Percentiles rank a stretch among this genome's conserved stretches.
These are phyloP conservation scores for Dactylonectria estremocensis DNA, from an alignment of 2,329 filamentous ascomycete genomes.

Conservation along the genomic window DNA sequence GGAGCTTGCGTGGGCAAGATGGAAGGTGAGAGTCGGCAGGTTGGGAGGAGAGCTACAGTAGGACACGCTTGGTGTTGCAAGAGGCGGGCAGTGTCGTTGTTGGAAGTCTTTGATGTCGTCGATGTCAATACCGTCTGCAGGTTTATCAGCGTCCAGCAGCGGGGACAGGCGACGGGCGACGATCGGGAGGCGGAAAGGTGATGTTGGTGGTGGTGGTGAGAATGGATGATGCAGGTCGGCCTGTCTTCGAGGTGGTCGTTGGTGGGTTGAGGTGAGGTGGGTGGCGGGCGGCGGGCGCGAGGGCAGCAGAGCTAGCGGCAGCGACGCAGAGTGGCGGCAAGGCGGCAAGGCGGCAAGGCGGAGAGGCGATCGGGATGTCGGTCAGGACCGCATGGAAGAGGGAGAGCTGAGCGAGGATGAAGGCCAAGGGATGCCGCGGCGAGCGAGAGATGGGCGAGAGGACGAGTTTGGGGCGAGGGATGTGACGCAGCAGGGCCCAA, in stretches of 20 bases:
- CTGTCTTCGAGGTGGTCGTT: slow-evolving; percentile 25
- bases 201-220: slow-evolving; percentile 16
- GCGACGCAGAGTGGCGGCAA: slow-evolving; percentile 5
- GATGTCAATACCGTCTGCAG: slow-evolving; percentile 10
- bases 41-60: slow-evolving; percentile 39
- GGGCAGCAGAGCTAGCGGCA: slow-evolving; percentile 22
- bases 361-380: slow-evolving; percentile 21
- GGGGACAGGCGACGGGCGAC: slow-evolving; percentile 12
- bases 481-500: slow-evolving; percentile 45
- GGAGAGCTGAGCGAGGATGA: slow-evolving; percentile 20
- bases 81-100: slow-evolving; percentile 40
- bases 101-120: slow-evolving; percentile 15
- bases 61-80: slow-evolving; percentile 43
- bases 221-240: slow-evolving; percentile 30
- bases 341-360: slow-evolving; percentile 21
- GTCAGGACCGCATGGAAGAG: slow-evolving; percentile 22
- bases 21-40: slow-evolving; percentile 36
- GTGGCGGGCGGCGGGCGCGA: slow-evolving; percentile 29
- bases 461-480: slow-evolving; percentile 33
- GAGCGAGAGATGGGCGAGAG: slow-evolving; percentile 33
- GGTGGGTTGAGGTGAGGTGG: slow-evolving; percentile 28
- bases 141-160: slow-evolving; percentile 12
- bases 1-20: slow-evolving; percentile 33
- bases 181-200: slow-evolving; percentile 18
- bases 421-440: slow-evolving; percentile 28